Evolutionary conservation across 202 grass and related monocot species (phyloP).

Genomic region (Dendrocalamus latiflorus): DNA sequence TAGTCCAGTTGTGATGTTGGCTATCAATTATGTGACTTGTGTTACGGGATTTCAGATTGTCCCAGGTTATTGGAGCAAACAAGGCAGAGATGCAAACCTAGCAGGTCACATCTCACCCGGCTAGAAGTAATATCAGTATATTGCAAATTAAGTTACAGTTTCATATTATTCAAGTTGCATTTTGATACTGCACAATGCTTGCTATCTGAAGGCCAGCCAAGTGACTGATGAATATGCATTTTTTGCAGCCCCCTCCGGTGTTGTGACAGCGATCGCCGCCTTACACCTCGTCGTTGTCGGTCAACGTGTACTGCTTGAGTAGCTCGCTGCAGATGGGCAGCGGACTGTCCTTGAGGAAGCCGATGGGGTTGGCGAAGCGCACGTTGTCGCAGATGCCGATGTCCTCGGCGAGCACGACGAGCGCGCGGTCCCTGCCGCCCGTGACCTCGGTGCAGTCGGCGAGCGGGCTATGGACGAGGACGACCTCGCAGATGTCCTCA

Average conservation of each 20-base stretch:
- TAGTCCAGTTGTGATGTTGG: background rate
- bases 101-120: background rate
- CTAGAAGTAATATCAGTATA: background rate
- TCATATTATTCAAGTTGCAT: too few species aligned
- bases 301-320: too few species aligned
- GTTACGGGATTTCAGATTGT: background rate
- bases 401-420: conserved; percentile 38
- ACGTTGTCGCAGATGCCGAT: conserved; percentile 38
- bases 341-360: too few species aligned
- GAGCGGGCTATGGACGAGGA: conserved; percentile 50
- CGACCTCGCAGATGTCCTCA: conserved; percentile 60
- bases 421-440: conserved; percentile 35
- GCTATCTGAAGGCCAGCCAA: too few species aligned
- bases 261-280: too few species aligned
- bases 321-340: too few species aligned
- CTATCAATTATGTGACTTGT: background rate
- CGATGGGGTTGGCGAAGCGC: background rate
- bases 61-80: background rate
- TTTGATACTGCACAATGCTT: too few species aligned
- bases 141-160: background rate
- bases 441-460: conserved; percentile 28
- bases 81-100: background rate
- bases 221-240: too few species aligned
- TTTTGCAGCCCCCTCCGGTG: too few species aligned
- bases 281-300: too few species aligned